Evolutionary conservation across 2,329 filamentous ascomycete genomes (phyloP).

Genomic region (Penicillium occitanis): DNA sequence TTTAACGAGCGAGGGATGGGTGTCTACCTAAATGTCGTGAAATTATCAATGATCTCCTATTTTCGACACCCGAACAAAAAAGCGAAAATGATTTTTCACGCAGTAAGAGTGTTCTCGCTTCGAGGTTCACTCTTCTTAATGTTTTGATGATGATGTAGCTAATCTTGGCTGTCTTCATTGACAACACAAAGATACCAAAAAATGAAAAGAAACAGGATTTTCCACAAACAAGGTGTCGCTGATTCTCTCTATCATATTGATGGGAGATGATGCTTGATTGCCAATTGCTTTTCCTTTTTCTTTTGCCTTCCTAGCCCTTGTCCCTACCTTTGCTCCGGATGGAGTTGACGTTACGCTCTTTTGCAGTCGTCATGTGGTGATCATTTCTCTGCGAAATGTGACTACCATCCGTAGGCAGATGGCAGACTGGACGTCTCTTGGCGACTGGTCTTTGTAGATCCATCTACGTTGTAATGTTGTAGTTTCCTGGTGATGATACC

Average conservation of each 20-base stretch:
- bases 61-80: slow-evolving; percentile 8
- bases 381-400: not conserved
- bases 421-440: not conserved
- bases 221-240: slow-evolving; percentile 76
- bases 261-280: slow-evolving; percentile 85
- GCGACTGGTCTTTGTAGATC: not conserved
- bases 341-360: not conserved
- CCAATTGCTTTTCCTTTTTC: slow-evolving; percentile 53
- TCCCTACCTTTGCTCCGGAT: not conserved
- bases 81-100: slow-evolving; percentile 3
- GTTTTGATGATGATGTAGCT: slow-evolving; percentile 18
- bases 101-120: not conserved
- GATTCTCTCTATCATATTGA: slow-evolving; percentile 59
- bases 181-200: slow-evolving; percentile 34
- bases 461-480: slow-evolving; percentile 21
- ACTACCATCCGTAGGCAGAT: not conserved
- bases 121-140: slow-evolving; percentile 1
- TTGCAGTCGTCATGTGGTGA: not conserved
- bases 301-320: slow-evolving; percentile 8
- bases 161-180: slow-evolving; percentile 25
- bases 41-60: not conserved
- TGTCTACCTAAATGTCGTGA: slow-evolving; percentile 1
- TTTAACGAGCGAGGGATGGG: slow-evolving; percentile 7
- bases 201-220: slow-evolving; percentile 41
- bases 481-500: slow-evolving; percentile 23